Conservation (phyloP, 192 early-diverging fungal species). For the Lobosporangium transversale region DNA sequence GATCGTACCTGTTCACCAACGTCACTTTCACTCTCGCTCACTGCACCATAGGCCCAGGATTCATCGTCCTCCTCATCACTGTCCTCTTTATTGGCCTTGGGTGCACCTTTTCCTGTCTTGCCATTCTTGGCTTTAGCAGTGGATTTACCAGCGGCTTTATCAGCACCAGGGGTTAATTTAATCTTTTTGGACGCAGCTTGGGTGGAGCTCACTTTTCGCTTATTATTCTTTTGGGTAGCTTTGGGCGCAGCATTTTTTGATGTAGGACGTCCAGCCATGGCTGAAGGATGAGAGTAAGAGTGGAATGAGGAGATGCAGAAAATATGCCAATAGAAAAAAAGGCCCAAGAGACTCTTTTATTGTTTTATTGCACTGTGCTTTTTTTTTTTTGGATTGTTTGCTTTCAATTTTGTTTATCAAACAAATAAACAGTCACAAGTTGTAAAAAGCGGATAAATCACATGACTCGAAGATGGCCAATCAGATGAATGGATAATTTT, state of each 20-base stretch:
- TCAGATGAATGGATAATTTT: conserved; percentile 17
- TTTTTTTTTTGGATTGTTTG: conserved; percentile 20
- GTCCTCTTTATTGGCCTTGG: conserved; percentile 9
- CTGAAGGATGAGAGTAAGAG: background rate
- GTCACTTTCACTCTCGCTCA: conserved; percentile 40
- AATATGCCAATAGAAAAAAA: background rate
- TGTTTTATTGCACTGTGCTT: background rate
- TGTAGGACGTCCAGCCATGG: conserved; percentile 41
- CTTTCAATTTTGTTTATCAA: too few species aligned
- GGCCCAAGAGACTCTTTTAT: too few species aligned
- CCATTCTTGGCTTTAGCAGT: conserved; percentile 9
- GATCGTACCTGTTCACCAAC: conserved; percentile 28
- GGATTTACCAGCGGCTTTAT: conserved; percentile 9
- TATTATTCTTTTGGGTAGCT: conserved; percentile 32
- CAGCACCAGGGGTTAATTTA: conserved; percentile 22
- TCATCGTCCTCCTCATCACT: conserved; percentile 42
- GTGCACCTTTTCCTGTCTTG: conserved; percentile 12
- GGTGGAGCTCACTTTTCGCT: conserved; percentile 26
- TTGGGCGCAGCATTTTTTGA: conserved; percentile 11
- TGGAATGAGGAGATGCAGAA: background rate
- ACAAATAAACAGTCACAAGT: background rate
- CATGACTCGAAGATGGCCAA: too few species aligned
- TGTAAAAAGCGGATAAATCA: background rate
- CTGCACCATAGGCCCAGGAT: conserved; percentile 49
- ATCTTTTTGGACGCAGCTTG: conserved; percentile 28